Evolutionary conservation across 2,329 filamentous ascomycete species (phyloP), one percentile per base, ranked within the genome.

Genomic region (Colletotrichum viniferum): DNA sequence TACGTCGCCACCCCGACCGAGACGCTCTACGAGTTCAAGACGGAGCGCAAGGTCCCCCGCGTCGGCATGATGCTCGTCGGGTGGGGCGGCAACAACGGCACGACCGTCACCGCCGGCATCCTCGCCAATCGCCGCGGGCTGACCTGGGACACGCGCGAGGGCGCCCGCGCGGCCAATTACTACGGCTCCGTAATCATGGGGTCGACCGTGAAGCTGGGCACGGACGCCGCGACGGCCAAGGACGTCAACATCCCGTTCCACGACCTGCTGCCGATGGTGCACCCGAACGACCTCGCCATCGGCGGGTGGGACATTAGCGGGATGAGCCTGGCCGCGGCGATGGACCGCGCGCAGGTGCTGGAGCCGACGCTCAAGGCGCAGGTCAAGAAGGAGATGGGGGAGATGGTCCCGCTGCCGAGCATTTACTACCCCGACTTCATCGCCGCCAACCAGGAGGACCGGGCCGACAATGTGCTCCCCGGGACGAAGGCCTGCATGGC

Each of bases 351-450:
- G 79, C 92, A 94, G 84, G 97, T 99, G 69, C 92, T 99, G 69
- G 96, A 98, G 88, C 97, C 97, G n/a, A 93, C 95, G 34, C 90
- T 99, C 82, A 99, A 99, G 91, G 88, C 89, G 72, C 91, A 94
- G 81, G 94, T 99, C 81, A 93, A 92, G 87, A 98, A 98, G 90
- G 95, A 98, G 88, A 96, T 98, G 96, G 88, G 92, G 77, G 88
- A 89, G 80, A 94, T 98, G 92, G 93, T 93, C 80, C 97, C 97
- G 34, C 91, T 98, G 78, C 96, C 96, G 28, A 96, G 94, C 86
- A 94, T 98, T 87, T 99, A 99, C 91, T 99, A 99, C 86, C 97
- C 97, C 2, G 97, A 98, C 87, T 99, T 99, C 89, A 99, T 99
- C 83, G 97, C 97, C 79, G 95, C 97, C 84, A 99, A 99, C 89